Percentiles rank a stretch among this genome's conserved stretches.
Evolutionary conservation across 2,329 filamentous ascomycete species (phyloP).

Genomic region (Neurospora crassa): DNA sequence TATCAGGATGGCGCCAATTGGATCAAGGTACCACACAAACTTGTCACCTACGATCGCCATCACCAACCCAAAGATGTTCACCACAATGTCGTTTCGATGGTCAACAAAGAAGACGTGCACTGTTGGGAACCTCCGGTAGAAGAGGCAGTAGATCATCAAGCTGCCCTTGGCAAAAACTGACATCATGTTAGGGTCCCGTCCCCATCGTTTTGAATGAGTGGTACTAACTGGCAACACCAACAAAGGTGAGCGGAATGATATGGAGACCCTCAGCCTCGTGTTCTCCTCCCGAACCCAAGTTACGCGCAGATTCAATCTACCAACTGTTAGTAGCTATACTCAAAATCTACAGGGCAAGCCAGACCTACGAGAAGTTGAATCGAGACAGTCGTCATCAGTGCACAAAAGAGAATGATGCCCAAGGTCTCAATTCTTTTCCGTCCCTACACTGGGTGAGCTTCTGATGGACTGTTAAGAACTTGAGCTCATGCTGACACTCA

Average conservation of each 20-base stretch:
- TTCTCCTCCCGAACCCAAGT: slow-evolving; percentile 32
- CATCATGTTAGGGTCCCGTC: slow-evolving; percentile 6
- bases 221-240: slow-evolving; percentile 41
- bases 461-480: not conserved
- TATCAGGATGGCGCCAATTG: slow-evolving; percentile 50
- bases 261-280: slow-evolving; percentile 35
- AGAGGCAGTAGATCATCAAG: slow-evolving; percentile 45
- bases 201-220: not conserved
- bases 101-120: slow-evolving; percentile 49
- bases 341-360: fast-evolving
- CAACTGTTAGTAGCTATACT: not conserved
- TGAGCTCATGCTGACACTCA: slow-evolving; percentile 19
- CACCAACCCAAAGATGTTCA: slow-evolving; percentile 45
- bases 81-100: slow-evolving; percentile 46
- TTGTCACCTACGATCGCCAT: slow-evolving; percentile 45
- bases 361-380: slow-evolving; percentile 47
- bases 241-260: slow-evolving; percentile 44
- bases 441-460: slow-evolving; percentile 27
- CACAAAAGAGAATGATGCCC: slow-evolving; percentile 56
- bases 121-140: slow-evolving; percentile 42
- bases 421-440: slow-evolving; percentile 54
- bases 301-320: slow-evolving; percentile 45
- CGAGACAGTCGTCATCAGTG: slow-evolving; percentile 56
- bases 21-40: slow-evolving; percentile 51
- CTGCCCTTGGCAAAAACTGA: slow-evolving; percentile 40